Conservation (phyloP, 768 basidiomycete genomes). For the Xerocomellus amylosporus region DNA sequence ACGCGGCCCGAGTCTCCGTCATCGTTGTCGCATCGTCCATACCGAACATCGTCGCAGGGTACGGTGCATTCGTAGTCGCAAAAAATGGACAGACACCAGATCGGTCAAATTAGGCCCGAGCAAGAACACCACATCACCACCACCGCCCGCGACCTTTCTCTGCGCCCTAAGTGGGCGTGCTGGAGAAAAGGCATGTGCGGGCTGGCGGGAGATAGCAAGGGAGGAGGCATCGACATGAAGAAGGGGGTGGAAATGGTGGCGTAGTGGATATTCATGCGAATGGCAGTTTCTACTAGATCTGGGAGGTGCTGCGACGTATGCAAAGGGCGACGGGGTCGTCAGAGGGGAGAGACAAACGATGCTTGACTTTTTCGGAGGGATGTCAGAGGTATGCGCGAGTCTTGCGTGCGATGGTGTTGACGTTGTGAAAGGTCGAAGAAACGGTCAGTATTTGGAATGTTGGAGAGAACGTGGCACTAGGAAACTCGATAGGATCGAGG, state of each 20-base stretch:
- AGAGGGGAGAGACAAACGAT: not conserved
- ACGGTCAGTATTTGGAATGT: not conserved
- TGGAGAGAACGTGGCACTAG: not conserved
- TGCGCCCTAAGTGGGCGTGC: constrained; percentile 17
- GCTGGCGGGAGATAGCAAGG: not conserved
- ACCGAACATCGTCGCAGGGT: constrained; percentile 1
- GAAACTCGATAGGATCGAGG: not conserved
- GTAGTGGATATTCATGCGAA: not conserved
- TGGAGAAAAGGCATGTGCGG: constrained; percentile 12
- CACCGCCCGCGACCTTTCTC: constrained; percentile 9
- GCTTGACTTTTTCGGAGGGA: not conserved
- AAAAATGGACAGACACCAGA: not conserved
- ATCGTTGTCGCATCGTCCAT: not conserved
- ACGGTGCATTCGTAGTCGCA: not conserved
- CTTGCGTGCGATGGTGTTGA: constrained; percentile 1
- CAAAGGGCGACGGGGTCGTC: not conserved
- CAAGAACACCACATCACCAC: not conserved
- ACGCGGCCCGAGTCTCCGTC: not conserved
- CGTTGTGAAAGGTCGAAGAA: not conserved
- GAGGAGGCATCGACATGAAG: not conserved
- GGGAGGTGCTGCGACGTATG: not conserved
- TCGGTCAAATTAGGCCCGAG: not conserved
- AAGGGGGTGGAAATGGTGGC: not conserved
- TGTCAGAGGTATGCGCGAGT: not conserved
- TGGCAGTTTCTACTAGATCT: not conserved